Percentiles rank a stretch among this genome's conserved stretches.
Evolutionary conservation across 108 stramenopile genomes (phyloP).

Genomic region (Chaetoceros muelleri): DNA sequence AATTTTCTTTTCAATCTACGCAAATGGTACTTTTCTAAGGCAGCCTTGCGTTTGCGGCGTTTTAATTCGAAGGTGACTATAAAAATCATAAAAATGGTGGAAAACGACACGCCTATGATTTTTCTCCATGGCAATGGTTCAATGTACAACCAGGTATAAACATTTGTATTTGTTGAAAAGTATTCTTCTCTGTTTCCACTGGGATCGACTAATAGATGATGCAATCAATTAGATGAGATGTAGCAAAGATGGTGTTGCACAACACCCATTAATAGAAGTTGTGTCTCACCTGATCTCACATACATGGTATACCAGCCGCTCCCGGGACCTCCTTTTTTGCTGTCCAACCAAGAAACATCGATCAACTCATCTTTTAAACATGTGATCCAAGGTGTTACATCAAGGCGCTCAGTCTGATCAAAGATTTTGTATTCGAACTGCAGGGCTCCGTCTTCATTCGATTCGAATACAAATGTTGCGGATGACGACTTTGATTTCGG

Average conservation of each 20-base stretch:
- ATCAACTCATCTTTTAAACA: conserved; percentile 20
- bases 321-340: conserved; percentile 59
- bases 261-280: too few species aligned
- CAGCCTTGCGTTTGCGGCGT: conserved; percentile 40
- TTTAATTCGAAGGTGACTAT: too few species aligned
- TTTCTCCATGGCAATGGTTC: conserved; percentile 55
- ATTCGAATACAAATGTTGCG: conserved; percentile 27
- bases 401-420: conserved; percentile 25
- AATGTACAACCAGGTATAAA: conserved; percentile 67
- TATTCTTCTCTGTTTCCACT: conserved; percentile 49
- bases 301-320: conserved; percentile 62
- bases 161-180: conserved; percentile 44
- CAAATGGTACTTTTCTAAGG: conserved; percentile 53
- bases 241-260: too few species aligned
- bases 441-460: conserved; percentile 26
- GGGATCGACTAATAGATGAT: conserved; percentile 60
- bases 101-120: too few species aligned
- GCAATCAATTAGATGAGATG: too few species aligned
- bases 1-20: conserved; percentile 58
- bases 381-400: conserved; percentile 52
- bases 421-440: conserved; percentile 69
- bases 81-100: too few species aligned
- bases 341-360: conserved; percentile 54
- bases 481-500: conserved; percentile 34
- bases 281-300: conserved; percentile 18